Percentiles rank a stretch among this genome's conserved stretches.
phyloP scores from a whole-genome alignment of 345 rosid genomes.

The Acer saccharum region DNA sequence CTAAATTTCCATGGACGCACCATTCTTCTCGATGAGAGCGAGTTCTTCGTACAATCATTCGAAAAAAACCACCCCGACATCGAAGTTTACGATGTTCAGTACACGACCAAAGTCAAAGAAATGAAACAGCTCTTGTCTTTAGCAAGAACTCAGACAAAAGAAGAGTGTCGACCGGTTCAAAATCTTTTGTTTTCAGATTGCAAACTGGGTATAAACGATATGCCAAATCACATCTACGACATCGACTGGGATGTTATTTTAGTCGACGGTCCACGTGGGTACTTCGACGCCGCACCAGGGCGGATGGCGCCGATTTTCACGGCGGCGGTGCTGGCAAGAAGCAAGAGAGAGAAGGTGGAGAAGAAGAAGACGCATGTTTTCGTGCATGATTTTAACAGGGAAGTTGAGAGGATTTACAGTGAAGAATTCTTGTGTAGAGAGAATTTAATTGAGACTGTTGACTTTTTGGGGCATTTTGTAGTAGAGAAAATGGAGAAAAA shows the following conservation, averaged over 20 bases:
- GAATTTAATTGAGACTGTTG: conserved; percentile 59
- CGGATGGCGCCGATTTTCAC: conserved; percentile 89
- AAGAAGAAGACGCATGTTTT: conserved; percentile 63
- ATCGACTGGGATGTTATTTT: conserved; percentile 80
- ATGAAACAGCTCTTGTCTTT: conserved; percentile 37
- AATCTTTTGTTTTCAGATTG: conserved; percentile 89
- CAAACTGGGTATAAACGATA: conserved; percentile 69
- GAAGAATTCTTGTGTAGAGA: conserved; percentile 77
- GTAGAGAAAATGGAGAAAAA: conserved; percentile 31
- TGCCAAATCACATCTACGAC: conserved; percentile 83
- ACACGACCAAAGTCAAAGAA: conserved; percentile 70
- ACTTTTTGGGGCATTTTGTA: conserved; percentile 57
- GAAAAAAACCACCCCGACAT: conserved; percentile 62
- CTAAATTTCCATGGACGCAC: conserved; percentile 72
- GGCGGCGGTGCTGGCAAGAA: conserved; percentile 75
- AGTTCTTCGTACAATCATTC: conserved; percentile 58
- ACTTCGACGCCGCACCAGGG: conserved; percentile 60
- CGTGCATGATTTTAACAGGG: conserved; percentile 71
- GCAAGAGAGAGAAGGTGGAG: conserved; percentile 32
- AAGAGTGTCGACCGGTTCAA: conserved; percentile 86
- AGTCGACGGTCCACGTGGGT: conserved; percentile 83
- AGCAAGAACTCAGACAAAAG: conserved; percentile 35
- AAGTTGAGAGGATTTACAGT: conserved; percentile 68
- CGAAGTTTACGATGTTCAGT: conserved; percentile 82
- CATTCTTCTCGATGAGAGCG: conserved; percentile 75